These are phyloP conservation scores for Solanum clarkiae DNA, from an alignment of 257 asterid genomes.

Conservation along the genomic window DNA sequence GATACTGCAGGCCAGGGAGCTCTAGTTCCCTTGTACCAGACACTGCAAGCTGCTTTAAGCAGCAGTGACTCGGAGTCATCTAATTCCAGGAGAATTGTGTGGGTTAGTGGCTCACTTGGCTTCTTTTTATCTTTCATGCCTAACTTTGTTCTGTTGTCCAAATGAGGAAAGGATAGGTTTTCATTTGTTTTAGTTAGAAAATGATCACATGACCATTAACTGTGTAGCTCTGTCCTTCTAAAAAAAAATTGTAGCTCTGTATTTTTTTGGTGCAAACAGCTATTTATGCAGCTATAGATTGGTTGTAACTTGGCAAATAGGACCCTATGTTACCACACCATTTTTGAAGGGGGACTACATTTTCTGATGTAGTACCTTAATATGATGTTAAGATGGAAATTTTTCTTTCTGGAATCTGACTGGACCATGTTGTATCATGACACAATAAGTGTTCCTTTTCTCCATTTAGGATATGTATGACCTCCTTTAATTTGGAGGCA, in stretches of 20 bases:
- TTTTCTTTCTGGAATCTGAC: neutral
- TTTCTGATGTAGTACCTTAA: neutral
- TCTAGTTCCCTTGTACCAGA: constrained; percentile 64
- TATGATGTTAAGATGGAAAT: neutral
- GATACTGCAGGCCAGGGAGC: constrained; percentile 96
- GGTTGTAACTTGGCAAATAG: neutral
- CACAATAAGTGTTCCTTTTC: neutral
- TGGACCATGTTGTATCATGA: neutral
- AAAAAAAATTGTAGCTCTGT: neutral
- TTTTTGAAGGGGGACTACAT: neutral
- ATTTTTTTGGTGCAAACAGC: neutral
- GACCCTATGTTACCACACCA: neutral
- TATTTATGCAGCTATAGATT: neutral
- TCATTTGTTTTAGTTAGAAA: neutral
- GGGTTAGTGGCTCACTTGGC: constrained; percentile 43
- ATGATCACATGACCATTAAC: neutral
- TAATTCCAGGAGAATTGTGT: constrained; percentile 46
- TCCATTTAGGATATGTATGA: neutral
- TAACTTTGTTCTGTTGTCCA: neutral
- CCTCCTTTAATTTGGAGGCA: neutral
- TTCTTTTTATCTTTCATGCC: neutral
- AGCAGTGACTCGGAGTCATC: constrained; percentile 26
- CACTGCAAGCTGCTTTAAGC: constrained; percentile 55
- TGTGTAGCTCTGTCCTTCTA: neutral
- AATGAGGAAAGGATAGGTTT: neutral